Evolutionary conservation across 2,329 filamentous ascomycete genomes (phyloP).

Genomic region (Colletotrichum tropicale): DNA sequence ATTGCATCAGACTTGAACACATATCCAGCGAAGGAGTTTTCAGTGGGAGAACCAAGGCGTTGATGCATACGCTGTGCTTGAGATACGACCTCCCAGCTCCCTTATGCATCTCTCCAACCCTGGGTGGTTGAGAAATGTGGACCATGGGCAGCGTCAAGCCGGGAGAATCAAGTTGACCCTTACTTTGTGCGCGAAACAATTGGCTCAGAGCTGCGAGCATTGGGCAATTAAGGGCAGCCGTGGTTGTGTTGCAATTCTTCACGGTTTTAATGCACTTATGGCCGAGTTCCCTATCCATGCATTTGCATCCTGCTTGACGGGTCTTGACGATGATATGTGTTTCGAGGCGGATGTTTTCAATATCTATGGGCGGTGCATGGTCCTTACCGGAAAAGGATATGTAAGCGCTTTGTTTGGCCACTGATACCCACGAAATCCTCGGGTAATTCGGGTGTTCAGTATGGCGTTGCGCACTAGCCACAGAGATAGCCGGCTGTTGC

Average conservation of each 20-base stretch:
- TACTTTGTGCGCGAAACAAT: rapidly evolving
- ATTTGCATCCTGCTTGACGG: background rate
- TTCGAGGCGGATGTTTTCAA: background rate
- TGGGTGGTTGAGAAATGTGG: background rate
- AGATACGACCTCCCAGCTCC: too few species aligned
- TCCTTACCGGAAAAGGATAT: background rate
- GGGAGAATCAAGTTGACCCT: background rate
- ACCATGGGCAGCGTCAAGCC: background rate
- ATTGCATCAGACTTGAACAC: background rate
- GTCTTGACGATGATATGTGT: background rate
- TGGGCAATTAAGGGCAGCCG: too few species aligned
- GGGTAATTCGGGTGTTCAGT: background rate
- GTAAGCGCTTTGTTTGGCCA: too few species aligned
- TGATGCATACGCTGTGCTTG: background rate
- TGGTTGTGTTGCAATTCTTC: background rate
- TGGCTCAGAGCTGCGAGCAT: too few species aligned
- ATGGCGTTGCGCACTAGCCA: background rate
- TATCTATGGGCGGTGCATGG: background rate
- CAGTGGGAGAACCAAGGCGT: rapidly evolving
- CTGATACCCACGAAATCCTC: too few species aligned
- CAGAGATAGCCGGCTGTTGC: background rate
- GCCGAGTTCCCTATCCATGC: too few species aligned
- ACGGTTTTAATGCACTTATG: background rate
- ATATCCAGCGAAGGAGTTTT: rapidly evolving
- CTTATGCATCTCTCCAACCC: background rate